phyloP scores from a whole-genome alignment of 768 basidiomycete species.

The Naganishia friedmannii region DNA sequence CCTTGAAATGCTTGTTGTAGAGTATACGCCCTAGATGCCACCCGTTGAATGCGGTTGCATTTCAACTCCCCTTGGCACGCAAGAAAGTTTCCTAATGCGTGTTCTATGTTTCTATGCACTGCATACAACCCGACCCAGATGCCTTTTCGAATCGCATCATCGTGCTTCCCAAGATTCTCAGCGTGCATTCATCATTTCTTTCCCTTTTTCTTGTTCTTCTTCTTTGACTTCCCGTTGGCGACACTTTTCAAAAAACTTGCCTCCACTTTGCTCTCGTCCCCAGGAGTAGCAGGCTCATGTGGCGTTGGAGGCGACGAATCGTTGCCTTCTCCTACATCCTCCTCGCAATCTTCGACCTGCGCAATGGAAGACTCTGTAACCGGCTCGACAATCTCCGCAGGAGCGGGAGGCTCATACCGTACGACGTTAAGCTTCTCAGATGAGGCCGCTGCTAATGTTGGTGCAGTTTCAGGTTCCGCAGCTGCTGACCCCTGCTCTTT shows the following conservation, averaged over 20 bases:
- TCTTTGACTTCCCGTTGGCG: conserved; percentile 13
- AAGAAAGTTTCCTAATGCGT: background rate
- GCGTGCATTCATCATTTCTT: conserved; percentile 1
- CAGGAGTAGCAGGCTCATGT: background rate
- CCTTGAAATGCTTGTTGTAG: background rate
- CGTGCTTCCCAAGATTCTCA: no score
- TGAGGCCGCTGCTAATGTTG: background rate
- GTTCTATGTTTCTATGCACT: background rate
- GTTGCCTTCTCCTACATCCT: background rate
- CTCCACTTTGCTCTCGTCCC: background rate
- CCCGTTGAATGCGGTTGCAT: background rate
- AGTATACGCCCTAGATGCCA: background rate
- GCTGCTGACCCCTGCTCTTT: background rate
- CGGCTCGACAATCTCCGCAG: background rate
- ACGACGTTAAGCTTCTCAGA: background rate
- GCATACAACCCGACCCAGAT: background rate
- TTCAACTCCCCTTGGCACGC: background rate
- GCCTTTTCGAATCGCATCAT: no score
- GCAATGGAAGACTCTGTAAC: background rate
- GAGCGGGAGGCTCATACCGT: background rate
- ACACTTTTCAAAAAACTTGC: background rate
- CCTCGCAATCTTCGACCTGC: background rate
- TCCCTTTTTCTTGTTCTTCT: conserved; percentile 25
- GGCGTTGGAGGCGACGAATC: background rate
- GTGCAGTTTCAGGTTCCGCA: background rate